phyloP scores from a whole-genome alignment of 306 rosid genomes.

The Astragalus glycyphyllos region DNA sequence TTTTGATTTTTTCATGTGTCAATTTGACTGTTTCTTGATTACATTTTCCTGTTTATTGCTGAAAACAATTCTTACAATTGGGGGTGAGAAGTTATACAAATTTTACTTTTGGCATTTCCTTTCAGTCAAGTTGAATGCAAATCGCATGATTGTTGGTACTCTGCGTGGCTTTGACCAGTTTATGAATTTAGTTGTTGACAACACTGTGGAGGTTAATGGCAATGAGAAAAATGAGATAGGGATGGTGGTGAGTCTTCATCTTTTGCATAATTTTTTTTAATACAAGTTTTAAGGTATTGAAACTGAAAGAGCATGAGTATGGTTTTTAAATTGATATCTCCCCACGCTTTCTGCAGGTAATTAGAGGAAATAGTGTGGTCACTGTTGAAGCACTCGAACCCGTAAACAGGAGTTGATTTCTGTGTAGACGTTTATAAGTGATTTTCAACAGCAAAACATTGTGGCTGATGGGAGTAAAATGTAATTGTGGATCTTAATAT shows the following conservation, averaged over 20 bases:
- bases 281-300: neutral
- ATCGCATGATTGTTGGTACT: slow-evolving; percentile 91
- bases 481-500: slow-evolving; percentile 42
- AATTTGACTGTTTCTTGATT: slow-evolving; percentile 6
- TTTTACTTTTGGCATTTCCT: neutral
- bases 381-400: slow-evolving; percentile 99
- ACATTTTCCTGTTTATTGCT: no score
- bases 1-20: neutral
- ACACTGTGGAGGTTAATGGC: slow-evolving; percentile 91
- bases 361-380: slow-evolving; percentile 96
- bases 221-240: slow-evolving; percentile 84
- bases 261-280: neutral
- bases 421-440: slow-evolving; percentile 20
- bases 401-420: slow-evolving; percentile 60
- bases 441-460: neutral
- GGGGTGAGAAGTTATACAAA: neutral
- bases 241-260: slow-evolving; percentile 86
- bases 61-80: neutral
- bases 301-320: neutral
- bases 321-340: slow-evolving; percentile 21
- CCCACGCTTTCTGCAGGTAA: slow-evolving; percentile 66
- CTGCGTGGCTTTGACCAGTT: slow-evolving; percentile 96
- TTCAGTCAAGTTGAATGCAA: slow-evolving; percentile 91
- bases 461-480: slow-evolving; percentile 31
- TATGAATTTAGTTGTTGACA: slow-evolving; percentile 95